phyloP scores from a whole-genome alignment of 345 rosid genomes.

The Linum usitatissimum region DNA sequence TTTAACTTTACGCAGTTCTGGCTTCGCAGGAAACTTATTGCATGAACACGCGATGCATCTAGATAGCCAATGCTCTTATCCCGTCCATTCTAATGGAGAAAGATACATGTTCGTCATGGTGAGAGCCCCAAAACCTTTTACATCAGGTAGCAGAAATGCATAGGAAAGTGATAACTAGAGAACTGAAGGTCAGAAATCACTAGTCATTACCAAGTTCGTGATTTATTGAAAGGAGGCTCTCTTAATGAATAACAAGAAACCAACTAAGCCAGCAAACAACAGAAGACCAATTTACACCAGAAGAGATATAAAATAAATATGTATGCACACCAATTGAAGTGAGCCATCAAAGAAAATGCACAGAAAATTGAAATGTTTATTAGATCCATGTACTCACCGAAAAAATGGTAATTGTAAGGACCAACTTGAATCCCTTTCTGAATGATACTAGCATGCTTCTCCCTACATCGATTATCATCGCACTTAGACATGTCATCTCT shows the following conservation, averaged over 20 bases:
- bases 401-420: constrained; percentile 50
- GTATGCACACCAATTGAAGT: not conserved
- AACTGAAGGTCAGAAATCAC: not conserved
- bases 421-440: constrained; percentile 56
- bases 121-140: not conserved
- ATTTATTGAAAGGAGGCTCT: not conserved
- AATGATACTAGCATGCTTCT: constrained; percentile 26
- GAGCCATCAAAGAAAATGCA: not conserved
- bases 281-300: not conserved
- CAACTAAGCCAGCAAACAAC: not conserved
- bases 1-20: not conserved
- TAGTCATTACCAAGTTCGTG: not conserved
- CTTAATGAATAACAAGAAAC: not conserved
- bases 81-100: not conserved
- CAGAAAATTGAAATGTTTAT: not conserved
- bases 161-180: not conserved
- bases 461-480: not conserved
- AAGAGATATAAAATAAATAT: not conserved
- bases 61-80: not conserved
- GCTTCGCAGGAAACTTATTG: not conserved
- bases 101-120: too few relatives aligned
- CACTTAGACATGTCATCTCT: constrained; percentile 3
- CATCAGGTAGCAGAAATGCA: not conserved
- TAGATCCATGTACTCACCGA: constrained; percentile 37
- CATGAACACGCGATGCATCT: not conserved